Conservation (phyloP, 1,139 yeast genomes). For the Protomyces inundatus region DNA sequence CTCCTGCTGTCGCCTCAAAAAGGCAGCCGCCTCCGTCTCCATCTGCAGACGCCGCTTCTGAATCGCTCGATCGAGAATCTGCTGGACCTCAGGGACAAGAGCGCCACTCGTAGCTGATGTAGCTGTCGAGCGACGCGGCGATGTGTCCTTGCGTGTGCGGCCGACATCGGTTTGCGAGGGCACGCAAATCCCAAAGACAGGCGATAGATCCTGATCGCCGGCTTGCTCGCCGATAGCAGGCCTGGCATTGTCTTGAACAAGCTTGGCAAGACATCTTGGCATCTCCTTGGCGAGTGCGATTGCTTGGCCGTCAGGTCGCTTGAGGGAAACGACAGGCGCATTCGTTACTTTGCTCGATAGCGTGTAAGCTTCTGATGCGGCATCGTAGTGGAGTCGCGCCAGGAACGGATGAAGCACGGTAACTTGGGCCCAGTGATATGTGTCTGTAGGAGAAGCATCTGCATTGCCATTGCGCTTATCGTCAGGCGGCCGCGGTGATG, state of each 20-base stretch:
- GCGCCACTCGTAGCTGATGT: not conserved
- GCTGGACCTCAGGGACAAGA: conserved; percentile 6
- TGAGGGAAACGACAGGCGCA: not conserved
- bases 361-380: not conserved
- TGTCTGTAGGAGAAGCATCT: not conserved
- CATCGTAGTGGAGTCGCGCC: not conserved
- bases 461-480: not conserved
- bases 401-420: conserved; percentile 11
- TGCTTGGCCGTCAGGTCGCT: not conserved
- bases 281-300: not conserved
- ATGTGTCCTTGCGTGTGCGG: not conserved
- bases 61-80: not conserved
- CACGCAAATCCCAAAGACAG: not conserved
- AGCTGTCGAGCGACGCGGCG: too few species aligned
- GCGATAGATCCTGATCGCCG: not conserved
- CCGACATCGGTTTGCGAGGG: not conserved
- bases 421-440: not conserved
- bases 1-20: not conserved
- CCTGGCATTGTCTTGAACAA: not conserved
- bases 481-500: not conserved
- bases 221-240: not conserved
- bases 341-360: conserved; percentile 3
- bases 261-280: not conserved
- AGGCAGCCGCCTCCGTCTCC: conserved; percentile 4
- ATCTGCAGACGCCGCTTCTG: conserved; percentile 2